Evolutionary conservation across 1,284 basidiomycete genomes (phyloP).

Genomic region (Bondarzewia mesenterica): DNA sequence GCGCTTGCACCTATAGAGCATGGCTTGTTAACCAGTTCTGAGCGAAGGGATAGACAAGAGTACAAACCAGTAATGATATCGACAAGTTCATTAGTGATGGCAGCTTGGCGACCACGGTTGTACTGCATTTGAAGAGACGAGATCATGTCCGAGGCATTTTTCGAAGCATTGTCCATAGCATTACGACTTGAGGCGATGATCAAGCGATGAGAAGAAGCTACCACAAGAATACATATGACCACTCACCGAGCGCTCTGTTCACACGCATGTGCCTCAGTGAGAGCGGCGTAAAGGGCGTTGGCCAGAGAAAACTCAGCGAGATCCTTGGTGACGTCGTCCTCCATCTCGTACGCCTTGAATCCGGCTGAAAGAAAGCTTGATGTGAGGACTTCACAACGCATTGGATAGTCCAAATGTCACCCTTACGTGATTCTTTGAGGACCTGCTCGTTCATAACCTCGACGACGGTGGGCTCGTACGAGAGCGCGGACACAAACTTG

Average conservation of each 20-base stretch:
- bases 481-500: conserved; percentile 90
- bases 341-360: conserved; percentile 92
- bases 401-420: no score
- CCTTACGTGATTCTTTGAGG: conserved; percentile 71
- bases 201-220: conserved; percentile 12
- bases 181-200: conserved; percentile 56
- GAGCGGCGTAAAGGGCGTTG: conserved; percentile 92
- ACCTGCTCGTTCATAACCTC: conserved; percentile 79
- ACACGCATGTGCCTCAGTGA: conserved; percentile 94
- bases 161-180: conserved; percentile 99
- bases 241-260: conserved; percentile 82
- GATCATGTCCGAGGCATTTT: conserved; percentile 96
- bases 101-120: conserved; percentile 98
- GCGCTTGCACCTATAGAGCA: conserved; percentile 31
- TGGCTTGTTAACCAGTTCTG: background rate
- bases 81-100: conserved; percentile 93
- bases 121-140: conserved; percentile 82
- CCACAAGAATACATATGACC: background rate
- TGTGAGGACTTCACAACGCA: no score
- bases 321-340: conserved; percentile 92
- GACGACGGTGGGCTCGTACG: conserved; percentile 78
- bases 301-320: conserved; percentile 94
- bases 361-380: conserved; percentile 44
- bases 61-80: conserved; percentile 86
- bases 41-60: background rate